Conservation (phyloP, 2,329 filamentous ascomycete species). For the Hypoxylon rubiginosum region DNA sequence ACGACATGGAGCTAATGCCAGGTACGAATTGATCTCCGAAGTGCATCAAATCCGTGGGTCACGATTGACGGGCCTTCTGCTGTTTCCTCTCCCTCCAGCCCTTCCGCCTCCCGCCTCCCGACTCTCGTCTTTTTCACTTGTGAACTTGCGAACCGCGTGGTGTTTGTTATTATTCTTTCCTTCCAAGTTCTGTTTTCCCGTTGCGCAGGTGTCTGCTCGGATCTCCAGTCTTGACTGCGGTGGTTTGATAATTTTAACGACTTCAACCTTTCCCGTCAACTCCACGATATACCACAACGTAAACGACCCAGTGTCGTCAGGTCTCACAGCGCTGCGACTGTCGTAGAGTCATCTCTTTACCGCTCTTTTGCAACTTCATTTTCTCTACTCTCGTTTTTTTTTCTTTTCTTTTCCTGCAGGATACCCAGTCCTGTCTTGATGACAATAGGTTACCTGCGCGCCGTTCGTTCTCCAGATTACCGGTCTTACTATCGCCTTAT, state of each 20-base stretch:
- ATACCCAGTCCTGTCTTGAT: slow-evolving; percentile 45
- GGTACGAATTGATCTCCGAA: slow-evolving; percentile 34
- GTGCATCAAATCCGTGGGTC: slow-evolving; percentile 25
- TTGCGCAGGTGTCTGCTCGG: slow-evolving; percentile 31
- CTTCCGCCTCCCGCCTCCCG: no score
- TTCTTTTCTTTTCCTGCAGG: slow-evolving; percentile 35
- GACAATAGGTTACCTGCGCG: slow-evolving; percentile 37
- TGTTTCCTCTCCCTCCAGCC: slow-evolving; percentile 6
- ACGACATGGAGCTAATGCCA: slow-evolving; percentile 41
- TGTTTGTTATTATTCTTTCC: slow-evolving; percentile 19
- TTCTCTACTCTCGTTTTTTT: slow-evolving; percentile 43
- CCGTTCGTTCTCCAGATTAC: slow-evolving; percentile 37
- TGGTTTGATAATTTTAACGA: slow-evolving; percentile 27
- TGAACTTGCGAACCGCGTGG: neutral
- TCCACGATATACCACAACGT: slow-evolving; percentile 29
- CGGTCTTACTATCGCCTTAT: slow-evolving; percentile 29
- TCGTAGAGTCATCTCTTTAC: slow-evolving; percentile 31
- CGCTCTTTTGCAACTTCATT: slow-evolving; percentile 36
- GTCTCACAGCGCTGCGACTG: slow-evolving; percentile 25
- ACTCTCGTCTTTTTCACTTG: slow-evolving; percentile 9
- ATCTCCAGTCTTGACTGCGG: slow-evolving; percentile 28
- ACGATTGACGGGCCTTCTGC: slow-evolving; percentile 15
- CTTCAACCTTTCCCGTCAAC: slow-evolving; percentile 24
- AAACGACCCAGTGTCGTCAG: slow-evolving; percentile 37
- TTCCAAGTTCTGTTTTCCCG: slow-evolving; percentile 20